A percentile compares a stretch with the other conserved stretches of the same genome.
phyloP scores from a whole-genome alignment of 2,329 filamentous ascomycete species.

The Botrytis fabae region DNA sequence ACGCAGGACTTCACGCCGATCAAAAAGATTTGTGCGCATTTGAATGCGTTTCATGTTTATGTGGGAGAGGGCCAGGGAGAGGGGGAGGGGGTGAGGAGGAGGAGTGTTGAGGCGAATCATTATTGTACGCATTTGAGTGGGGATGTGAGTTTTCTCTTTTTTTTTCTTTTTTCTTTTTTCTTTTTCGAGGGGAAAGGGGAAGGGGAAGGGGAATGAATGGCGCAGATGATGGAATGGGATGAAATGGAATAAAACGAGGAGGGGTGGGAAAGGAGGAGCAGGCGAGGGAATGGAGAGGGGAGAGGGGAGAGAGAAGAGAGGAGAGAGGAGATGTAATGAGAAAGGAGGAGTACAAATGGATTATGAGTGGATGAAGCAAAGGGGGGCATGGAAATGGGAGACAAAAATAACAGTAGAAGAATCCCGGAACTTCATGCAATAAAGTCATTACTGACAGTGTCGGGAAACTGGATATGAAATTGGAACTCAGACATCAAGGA shows the following conservation, averaged over 20 bases:
- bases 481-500: background rate
- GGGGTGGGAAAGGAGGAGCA: background rate
- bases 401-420: background rate
- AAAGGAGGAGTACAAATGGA: accelerated
- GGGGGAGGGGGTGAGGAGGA: constrained; percentile 43
- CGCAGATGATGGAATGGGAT: too few species aligned
- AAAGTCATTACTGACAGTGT: background rate
- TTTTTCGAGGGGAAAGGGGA: background rate
- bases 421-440: background rate
- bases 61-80: constrained; percentile 48
- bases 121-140: constrained; percentile 76
- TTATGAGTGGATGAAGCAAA: background rate
- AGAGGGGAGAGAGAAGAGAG: too few species aligned
- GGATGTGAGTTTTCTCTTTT: constrained; percentile 61
- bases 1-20: constrained; percentile 69
- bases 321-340: background rate
- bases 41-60: constrained; percentile 82
- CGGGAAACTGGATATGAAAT: background rate
- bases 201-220: too few species aligned
- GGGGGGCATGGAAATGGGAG: background rate
- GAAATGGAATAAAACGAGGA: accelerated
- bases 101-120: constrained; percentile 76
- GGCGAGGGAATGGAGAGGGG: too few species aligned
- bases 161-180: constrained; percentile 52
- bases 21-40: constrained; percentile 75